These are phyloP conservation scores for Podosphaera aphanis DNA, from an alignment of 2,329 filamentous ascomycete species.

Conservation along the genomic window DNA sequence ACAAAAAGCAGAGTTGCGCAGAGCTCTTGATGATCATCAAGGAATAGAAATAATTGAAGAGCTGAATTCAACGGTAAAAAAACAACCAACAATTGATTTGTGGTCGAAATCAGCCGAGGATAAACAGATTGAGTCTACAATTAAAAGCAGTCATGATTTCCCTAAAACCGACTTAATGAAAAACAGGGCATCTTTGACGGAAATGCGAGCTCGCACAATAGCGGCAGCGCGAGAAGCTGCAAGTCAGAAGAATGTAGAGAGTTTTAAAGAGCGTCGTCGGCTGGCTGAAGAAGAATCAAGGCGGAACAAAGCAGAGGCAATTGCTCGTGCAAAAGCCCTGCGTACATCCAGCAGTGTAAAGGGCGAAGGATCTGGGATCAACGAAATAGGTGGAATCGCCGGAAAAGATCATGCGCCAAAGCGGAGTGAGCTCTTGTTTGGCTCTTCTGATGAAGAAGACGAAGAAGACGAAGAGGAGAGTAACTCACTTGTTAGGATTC, in stretches of 20 bases:
- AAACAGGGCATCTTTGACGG: conserved; percentile 3
- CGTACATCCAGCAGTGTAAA: conserved; percentile 31
- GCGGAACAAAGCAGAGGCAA: conserved; percentile 40
- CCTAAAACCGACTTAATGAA: background rate
- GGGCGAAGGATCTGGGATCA: conserved; percentile 58
- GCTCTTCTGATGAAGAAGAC: conserved; percentile 48
- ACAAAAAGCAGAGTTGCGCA: conserved; percentile 63
- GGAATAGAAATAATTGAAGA: conserved; percentile 27
- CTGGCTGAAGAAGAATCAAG: conserved; percentile 54
- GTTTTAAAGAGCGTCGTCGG: conserved; percentile 30
- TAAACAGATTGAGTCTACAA: conserved; percentile 13
- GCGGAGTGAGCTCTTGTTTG: conserved; percentile 78
- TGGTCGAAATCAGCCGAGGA: conserved; percentile 31
- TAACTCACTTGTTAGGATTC: conserved; percentile 22
- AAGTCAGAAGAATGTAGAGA: conserved; percentile 2
- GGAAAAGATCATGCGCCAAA: conserved; percentile 57
- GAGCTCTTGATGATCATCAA: conserved; percentile 34
- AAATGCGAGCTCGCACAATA: conserved; percentile 6
- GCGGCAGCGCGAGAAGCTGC: background rate
- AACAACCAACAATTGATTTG: conserved; percentile 35
- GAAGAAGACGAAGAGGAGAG: conserved; percentile 45
- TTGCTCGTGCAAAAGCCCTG: conserved; percentile 44
- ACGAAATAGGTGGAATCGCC: conserved; percentile 43
- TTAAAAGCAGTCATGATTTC: conserved; percentile 1
- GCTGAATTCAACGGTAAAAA: conserved; percentile 25